Percentiles rank a stretch among this genome's conserved stretches.
These are phyloP conservation scores for Rhododendron kiyosumense DNA, from an alignment of 148 eudicot genomes.

Conservation along the genomic window DNA sequence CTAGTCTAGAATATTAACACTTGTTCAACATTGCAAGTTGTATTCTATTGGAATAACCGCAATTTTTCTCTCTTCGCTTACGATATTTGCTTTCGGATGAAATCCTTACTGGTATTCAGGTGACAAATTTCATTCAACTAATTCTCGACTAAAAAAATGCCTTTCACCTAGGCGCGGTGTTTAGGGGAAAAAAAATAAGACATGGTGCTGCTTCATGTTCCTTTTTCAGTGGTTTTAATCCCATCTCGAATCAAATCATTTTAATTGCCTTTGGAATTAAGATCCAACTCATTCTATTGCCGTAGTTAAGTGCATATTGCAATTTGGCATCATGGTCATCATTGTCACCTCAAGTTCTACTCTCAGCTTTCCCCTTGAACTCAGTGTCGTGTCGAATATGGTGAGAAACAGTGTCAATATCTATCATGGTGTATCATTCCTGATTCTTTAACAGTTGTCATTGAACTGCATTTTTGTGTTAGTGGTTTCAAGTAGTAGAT, in stretches of 20 bases:
- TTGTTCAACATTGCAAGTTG: neutral
- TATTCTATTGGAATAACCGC: neutral
- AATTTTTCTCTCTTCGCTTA: neutral
- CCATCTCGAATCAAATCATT: neutral
- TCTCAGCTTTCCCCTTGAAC: neutral
- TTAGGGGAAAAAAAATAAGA: too few species aligned
- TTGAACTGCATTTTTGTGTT: neutral
- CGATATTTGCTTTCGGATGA: neutral
- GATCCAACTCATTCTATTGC: too few species aligned
- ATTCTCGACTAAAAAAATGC: neutral
- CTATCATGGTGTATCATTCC: neutral
- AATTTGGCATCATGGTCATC: neutral
- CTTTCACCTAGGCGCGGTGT: neutral
- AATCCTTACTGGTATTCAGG: neutral
- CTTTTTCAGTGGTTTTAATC: neutral
- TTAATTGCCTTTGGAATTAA: neutral
- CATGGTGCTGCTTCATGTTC: neutral
- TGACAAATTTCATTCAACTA: neutral
- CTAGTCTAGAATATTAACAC: neutral
- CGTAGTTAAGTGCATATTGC: neutral
- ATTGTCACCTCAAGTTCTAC: neutral
- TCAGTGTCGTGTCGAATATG: neutral
- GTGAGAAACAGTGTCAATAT: neutral
- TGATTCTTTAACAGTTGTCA: neutral
- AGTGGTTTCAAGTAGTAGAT: neutral